These are phyloP conservation scores for Epithemia pelagica DNA, from an alignment of 108 stramenopile genomes.

Conservation along the genomic window DNA sequence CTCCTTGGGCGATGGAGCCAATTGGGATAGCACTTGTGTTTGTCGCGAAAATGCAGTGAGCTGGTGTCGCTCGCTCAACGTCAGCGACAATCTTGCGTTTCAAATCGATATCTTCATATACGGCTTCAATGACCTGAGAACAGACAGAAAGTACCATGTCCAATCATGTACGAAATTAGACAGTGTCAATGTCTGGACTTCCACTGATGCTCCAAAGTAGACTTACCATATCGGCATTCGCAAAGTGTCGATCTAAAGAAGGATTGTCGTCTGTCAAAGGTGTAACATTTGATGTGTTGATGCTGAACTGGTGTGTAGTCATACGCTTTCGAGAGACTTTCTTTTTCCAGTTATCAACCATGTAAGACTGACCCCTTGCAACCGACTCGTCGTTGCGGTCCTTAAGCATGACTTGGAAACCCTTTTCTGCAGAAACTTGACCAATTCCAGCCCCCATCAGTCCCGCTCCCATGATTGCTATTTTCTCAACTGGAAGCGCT, in stretches of 20 bases:
- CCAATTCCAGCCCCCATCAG: slow-evolving; percentile 99
- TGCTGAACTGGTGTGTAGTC: slow-evolving; percentile 90
- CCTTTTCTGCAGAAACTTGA: slow-evolving; percentile 94
- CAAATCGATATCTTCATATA: slow-evolving; percentile 94
- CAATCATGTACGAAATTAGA: too few relatives aligned
- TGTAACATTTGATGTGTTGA: slow-evolving; percentile 75
- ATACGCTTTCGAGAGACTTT: slow-evolving; percentile 88
- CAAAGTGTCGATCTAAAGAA: slow-evolving; percentile 81
- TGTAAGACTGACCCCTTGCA: slow-evolving; percentile 82
- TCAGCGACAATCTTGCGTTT: slow-evolving; percentile 93
- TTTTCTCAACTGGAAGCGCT: slow-evolving; percentile 70
- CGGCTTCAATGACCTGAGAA: slow-evolving; percentile 99
- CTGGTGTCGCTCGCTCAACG: slow-evolving; percentile 84
- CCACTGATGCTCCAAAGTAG: too few relatives aligned
- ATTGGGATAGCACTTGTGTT: slow-evolving; percentile 99
- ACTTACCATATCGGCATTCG: slow-evolving; percentile 67
- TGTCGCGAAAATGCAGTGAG: slow-evolving; percentile 95
- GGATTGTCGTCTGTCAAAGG: slow-evolving; percentile 83
- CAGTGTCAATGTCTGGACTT: too few relatives aligned
- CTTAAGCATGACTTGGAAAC: slow-evolving; percentile 86
- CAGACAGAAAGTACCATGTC: too few relatives aligned
- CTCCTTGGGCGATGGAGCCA: slow-evolving; percentile 88
- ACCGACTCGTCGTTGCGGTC: slow-evolving; percentile 86
- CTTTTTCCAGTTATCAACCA: slow-evolving; percentile 89
- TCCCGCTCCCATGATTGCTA: slow-evolving; percentile 98